A percentile compares a stretch with the other conserved stretches of the same genome.
phyloP scores from a whole-genome alignment of 2,329 filamentous ascomycete species.

The Ramularia collo-cygni region DNA sequence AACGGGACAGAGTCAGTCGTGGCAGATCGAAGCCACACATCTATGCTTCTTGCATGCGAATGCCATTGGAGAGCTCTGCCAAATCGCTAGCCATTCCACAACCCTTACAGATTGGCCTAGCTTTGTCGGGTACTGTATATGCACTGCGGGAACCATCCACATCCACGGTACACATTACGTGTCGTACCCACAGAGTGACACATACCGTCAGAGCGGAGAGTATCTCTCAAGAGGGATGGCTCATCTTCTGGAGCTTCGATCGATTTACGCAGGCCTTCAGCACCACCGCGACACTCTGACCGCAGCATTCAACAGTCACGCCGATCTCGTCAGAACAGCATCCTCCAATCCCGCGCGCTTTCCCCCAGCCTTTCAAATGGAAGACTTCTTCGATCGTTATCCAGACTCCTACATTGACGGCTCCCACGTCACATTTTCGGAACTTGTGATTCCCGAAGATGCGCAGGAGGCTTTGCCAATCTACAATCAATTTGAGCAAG shows the following conservation, averaged over 20 bases:
- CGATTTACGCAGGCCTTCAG: slow-evolving; percentile 69
- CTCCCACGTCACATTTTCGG: slow-evolving; percentile 64
- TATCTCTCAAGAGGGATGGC: slow-evolving; percentile 74
- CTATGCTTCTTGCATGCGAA: slow-evolving; percentile 82
- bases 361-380: slow-evolving; percentile 72
- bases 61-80: slow-evolving; percentile 74
- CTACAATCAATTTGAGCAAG: too few relatives aligned
- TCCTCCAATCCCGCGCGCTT: slow-evolving; percentile 64
- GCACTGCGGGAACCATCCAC: slow-evolving; percentile 80
- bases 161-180: slow-evolving; percentile 79
- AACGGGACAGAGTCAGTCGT: slow-evolving; percentile 77
- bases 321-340: slow-evolving; percentile 68
- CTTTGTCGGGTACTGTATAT: slow-evolving; percentile 80
- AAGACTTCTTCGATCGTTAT: slow-evolving; percentile 84
- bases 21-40: slow-evolving; percentile 88
- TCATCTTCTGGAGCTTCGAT: slow-evolving; percentile 66
- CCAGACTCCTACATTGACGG: slow-evolving; percentile 65
- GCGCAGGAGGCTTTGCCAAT: neutral
- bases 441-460: slow-evolving; percentile 53
- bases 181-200: slow-evolving; percentile 51
- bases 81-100: slow-evolving; percentile 63
- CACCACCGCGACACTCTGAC: slow-evolving; percentile 75
- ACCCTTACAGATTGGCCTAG: slow-evolving; percentile 75
- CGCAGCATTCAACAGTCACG: slow-evolving; percentile 69
- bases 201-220: slow-evolving; percentile 59